Evolutionary conservation across 768 basidiomycete genomes (phyloP), one percentile per base, ranked within the genome.

Genomic region (Mycena amicta): DNA sequence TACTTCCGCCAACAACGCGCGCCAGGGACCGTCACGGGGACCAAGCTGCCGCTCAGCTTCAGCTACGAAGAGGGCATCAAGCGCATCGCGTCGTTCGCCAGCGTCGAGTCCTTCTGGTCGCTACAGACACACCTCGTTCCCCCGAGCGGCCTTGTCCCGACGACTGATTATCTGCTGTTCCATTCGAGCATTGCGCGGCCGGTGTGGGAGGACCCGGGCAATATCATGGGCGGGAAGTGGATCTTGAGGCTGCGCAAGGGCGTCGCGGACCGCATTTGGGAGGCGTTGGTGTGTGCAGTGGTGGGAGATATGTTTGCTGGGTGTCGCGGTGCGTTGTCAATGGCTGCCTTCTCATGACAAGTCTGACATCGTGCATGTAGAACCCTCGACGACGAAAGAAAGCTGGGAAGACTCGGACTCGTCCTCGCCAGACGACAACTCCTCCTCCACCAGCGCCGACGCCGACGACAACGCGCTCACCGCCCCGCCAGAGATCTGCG

Each of bases 41-140:
- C 90, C 61, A 96, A 95, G 75, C 87, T 92, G 61, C n/a, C n/a
- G n/a, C n/a, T n/a, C n/a, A n/a, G n/a, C n/a, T 81, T 87, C 12
- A 94, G 85, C 69, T 97, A 98, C 69, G 95, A 97, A 68, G 94
- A 96, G 68, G 93, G 94, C 27, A 96, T 98, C 68, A 93, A 93
- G 76, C 90, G 89, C 73, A 87, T 98, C 47, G 86, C 93, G 4
- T 86, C 91, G 4, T 96, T 95, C 70, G 87, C 90, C 64, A 95
- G 93, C 4, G 91, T 93, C 52, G 96, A 98, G 75, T 95, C 93
- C 33, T 97, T 95, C 73, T 96, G 95, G 89, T 89, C 93, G 23
- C 77, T 98, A 58, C 91, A 92, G 81, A 94, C 95, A 3, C 96
- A 98, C 71, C 83, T 98, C 26, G 81, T 88, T 4, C 86, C 92